Percentiles rank a stretch among this genome's conserved stretches.
These are phyloP conservation scores for Nemania sp. DNA, from an alignment of 2,329 filamentous ascomycete genomes.

Conservation along the genomic window DNA sequence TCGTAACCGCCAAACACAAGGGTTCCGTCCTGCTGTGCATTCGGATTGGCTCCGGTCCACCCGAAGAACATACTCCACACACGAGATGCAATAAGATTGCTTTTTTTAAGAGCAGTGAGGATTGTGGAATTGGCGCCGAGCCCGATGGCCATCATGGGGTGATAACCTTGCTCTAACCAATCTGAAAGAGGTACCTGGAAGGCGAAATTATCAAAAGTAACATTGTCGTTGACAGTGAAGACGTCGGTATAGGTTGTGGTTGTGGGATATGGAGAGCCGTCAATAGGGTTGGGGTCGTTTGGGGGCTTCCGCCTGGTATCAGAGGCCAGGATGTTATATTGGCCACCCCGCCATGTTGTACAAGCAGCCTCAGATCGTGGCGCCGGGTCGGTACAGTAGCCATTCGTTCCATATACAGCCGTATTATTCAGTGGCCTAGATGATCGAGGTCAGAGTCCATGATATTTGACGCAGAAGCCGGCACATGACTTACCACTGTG, in stretches of 20 bases:
- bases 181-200: no score
- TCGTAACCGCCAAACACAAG: no score
- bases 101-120: conserved; percentile 29
- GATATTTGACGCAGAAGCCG: not conserved
- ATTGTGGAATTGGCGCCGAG: conserved; percentile 40
- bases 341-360: conserved; percentile 7
- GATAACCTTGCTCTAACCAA: no score
- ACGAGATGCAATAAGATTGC: conserved; percentile 35
- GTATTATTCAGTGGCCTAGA: no score
- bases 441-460: not conserved
- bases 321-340: conserved; percentile 10
- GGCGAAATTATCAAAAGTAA: no score
- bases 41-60: conserved; percentile 25
- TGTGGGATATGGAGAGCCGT: conserved; percentile 6
- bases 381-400: no score
- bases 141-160: no score
- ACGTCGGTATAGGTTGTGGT: no score
- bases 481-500: conserved; percentile 19
- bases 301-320: conserved; percentile 6
- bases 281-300: conserved; percentile 1
- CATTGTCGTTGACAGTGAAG: no score
- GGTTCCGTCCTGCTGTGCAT: conserved; percentile 22
- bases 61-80: conserved; percentile 43
- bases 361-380: no score
- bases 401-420: no score